These are phyloP conservation scores for Eucalyptus globulus DNA, from an alignment of 345 rosid genomes.

Conservation along the genomic window DNA sequence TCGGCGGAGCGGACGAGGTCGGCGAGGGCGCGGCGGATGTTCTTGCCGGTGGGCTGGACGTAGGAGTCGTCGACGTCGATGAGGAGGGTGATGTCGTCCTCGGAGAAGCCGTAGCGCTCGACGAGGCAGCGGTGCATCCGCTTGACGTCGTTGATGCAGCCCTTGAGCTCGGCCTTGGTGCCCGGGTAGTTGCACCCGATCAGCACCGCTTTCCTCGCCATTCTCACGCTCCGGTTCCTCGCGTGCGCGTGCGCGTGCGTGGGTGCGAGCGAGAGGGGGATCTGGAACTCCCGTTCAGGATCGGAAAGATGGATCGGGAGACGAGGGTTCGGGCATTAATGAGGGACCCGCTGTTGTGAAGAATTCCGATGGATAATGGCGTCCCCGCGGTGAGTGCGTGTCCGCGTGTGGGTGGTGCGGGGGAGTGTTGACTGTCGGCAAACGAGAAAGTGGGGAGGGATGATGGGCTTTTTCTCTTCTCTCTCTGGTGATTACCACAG, in stretches of 20 bases:
- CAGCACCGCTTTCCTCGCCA: slow-evolving; percentile 70
- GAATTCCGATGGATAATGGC: neutral
- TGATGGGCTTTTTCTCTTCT: neutral
- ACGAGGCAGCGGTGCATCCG: slow-evolving; percentile 49
- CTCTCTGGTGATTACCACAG: neutral
- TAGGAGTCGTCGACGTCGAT: slow-evolving; percentile 62
- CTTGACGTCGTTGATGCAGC: slow-evolving; percentile 82
- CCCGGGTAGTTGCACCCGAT: slow-evolving; percentile 82
- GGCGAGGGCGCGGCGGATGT: slow-evolving; percentile 41
- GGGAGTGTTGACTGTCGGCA: neutral
- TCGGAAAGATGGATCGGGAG: neutral
- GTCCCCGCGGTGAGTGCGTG: neutral
- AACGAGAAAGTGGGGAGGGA: neutral
- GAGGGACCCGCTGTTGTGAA: neutral
- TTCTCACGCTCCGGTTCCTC: neutral
- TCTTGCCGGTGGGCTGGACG: slow-evolving; percentile 70
- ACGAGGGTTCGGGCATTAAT: neutral
- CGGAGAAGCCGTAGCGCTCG: slow-evolving; percentile 58
- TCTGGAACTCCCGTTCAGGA: neutral
- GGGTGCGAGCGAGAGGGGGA: neutral
- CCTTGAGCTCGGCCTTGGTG: slow-evolving; percentile 81
- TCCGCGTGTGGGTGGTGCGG: neutral
- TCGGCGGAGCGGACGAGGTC: slow-evolving; percentile 49
- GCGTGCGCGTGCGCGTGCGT: neutral
- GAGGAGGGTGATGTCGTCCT: slow-evolving; percentile 46